phyloP scores from a whole-genome alignment of 257 asterid species.

The Solanum appendiculatum region DNA sequence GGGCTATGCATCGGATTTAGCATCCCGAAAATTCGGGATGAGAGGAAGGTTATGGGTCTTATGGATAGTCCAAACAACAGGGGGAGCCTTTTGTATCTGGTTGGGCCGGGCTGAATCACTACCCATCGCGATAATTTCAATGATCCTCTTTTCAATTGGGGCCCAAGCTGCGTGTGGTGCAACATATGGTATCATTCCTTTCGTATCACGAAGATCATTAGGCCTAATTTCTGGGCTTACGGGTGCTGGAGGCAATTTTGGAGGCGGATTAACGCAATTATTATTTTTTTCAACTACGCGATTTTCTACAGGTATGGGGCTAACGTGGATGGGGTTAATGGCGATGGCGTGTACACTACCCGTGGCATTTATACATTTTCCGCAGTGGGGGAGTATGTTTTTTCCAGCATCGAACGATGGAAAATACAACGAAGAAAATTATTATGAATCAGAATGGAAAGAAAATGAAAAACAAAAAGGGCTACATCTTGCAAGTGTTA shows the following conservation, averaged over 20 bases:
- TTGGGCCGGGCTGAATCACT: slow-evolving; percentile 27
- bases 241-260: slow-evolving; percentile 45
- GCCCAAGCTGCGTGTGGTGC: slow-evolving; percentile 35
- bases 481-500: slow-evolving; percentile 2
- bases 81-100: slow-evolving; percentile 30
- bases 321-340: slow-evolving; percentile 19
- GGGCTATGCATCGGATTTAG: slow-evolving; percentile 24
- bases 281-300: slow-evolving; percentile 22
- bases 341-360: background rate
- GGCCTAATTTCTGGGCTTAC: slow-evolving; percentile 42
- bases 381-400: slow-evolving; percentile 8
- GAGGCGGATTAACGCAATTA: slow-evolving; percentile 25
- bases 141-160: slow-evolving; percentile 36
- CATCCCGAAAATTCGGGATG: slow-evolving; percentile 31
- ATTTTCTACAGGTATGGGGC: slow-evolving; percentile 16
- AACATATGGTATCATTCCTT: slow-evolving; percentile 29
- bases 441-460: slow-evolving; percentile 7
- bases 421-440: slow-evolving; percentile 4
- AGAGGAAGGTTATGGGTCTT: slow-evolving; percentile 40
- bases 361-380: background rate
- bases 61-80: slow-evolving; percentile 35
- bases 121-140: slow-evolving; percentile 14
- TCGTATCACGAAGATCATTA: slow-evolving; percentile 24
- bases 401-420: slow-evolving; percentile 1
- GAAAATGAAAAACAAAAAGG: slow-evolving; percentile 7